A percentile compares a stretch with the other conserved stretches of the same genome.
These are phyloP conservation scores for Glaciozyma martinii DNA, from an alignment of 768 basidiomycete species.

Conservation along the genomic window DNA sequence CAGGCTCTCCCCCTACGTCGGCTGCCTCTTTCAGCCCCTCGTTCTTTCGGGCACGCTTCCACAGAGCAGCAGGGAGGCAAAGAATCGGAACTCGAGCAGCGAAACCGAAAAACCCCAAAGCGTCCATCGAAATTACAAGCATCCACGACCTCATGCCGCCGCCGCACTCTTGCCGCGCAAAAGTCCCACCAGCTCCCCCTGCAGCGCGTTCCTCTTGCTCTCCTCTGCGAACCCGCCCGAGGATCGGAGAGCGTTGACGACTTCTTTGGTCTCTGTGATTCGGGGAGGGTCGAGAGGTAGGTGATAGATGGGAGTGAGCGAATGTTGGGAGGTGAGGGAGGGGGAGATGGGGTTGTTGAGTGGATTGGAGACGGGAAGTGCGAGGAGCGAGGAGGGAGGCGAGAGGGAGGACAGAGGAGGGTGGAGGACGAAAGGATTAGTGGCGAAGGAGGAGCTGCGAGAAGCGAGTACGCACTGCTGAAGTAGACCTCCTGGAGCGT, in stretches of 20 bases:
- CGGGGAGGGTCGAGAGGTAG: not conserved
- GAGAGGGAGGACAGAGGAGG: no score
- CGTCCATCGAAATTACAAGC: no score
- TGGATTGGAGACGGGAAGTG: not conserved
- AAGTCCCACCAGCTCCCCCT: slow-evolving; percentile 60
- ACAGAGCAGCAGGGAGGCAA: no score
- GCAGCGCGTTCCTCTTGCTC: slow-evolving; percentile 68
- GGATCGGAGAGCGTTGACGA: slow-evolving; percentile 83
- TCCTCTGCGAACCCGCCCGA: slow-evolving; percentile 75
- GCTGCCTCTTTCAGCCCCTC: no score
- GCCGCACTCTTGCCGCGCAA: slow-evolving; percentile 21
- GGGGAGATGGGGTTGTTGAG: not conserved
- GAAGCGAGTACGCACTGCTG: slow-evolving; percentile 16
- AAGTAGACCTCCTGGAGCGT: slow-evolving; percentile 53
- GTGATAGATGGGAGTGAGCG: no score
- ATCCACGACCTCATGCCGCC: no score
- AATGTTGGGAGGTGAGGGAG: not conserved
- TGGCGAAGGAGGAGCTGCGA: not conserved
- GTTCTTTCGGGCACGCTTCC: no score
- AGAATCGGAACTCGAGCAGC: no score
- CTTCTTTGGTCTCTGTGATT: slow-evolving; percentile 87
- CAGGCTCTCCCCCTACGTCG: no score
- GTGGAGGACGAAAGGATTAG: no score
- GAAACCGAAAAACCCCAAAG: no score
- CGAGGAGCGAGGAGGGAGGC: no score